phyloP scores from a whole-genome alignment of 345 rosid species.

The Brassica cretica region DNA sequence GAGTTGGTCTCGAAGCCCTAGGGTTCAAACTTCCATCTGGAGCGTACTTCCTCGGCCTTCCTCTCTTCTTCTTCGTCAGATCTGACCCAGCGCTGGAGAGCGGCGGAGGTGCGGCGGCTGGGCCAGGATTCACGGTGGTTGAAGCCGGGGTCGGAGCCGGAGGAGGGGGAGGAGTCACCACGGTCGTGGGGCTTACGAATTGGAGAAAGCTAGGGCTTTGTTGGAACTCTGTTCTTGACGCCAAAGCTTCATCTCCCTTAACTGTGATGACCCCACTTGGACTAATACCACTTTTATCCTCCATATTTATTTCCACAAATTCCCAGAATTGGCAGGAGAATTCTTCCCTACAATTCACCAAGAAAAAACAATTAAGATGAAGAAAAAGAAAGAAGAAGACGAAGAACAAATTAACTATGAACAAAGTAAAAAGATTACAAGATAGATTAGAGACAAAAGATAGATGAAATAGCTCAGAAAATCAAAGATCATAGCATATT shows the following conservation, averaged over 20 bases:
- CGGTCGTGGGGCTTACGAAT: slow-evolving; percentile 34
- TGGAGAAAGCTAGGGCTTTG: slow-evolving; percentile 45
- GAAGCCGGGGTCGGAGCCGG: background rate
- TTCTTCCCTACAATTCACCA: slow-evolving; percentile 4
- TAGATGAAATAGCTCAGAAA: slow-evolving; percentile 11
- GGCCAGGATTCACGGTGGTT: slow-evolving; percentile 31
- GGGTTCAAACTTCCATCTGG: slow-evolving; percentile 62
- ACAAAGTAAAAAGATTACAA: background rate
- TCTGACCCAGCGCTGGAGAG: slow-evolving; percentile 35
- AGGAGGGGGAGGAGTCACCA: slow-evolving; percentile 21
- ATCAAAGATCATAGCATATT: too few species aligned
- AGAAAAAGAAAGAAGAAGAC: slow-evolving; percentile 42
- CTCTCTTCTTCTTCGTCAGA: slow-evolving; percentile 79
- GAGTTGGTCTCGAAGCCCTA: slow-evolving; percentile 41
- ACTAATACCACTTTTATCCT: slow-evolving; percentile 53
- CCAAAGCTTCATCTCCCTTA: slow-evolving; percentile 56
- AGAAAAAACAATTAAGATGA: slow-evolving; percentile 43
- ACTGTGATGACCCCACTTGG: slow-evolving; percentile 47
- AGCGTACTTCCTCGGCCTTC: slow-evolving; percentile 83
- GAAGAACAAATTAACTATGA: slow-evolving; percentile 21
- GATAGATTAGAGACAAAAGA: slow-evolving; percentile 7
- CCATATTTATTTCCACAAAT: slow-evolving; percentile 51
- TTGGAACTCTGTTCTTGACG: slow-evolving; percentile 55
- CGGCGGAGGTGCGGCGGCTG: slow-evolving; percentile 20
- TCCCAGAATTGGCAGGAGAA: slow-evolving; percentile 11